Conservation (phyloP, 2,329 filamentous ascomycete species). For the Scytalidium sp. region DNA sequence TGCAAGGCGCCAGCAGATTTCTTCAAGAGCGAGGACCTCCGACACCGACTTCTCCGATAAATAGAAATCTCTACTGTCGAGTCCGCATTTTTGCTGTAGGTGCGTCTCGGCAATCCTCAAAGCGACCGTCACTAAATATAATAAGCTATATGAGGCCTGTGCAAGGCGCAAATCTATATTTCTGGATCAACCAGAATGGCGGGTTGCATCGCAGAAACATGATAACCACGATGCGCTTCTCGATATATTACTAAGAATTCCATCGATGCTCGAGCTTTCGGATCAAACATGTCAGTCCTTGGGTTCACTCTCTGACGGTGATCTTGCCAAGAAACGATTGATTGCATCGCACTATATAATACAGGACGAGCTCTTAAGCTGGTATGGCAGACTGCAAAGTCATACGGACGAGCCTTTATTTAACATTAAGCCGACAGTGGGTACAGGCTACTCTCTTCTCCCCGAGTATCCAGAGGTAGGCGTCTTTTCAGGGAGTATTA, state of each 20-base stretch:
- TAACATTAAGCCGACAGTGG: no score
- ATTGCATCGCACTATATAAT: no score
- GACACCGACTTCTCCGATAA: neutral
- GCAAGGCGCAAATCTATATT: neutral
- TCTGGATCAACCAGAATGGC: neutral
- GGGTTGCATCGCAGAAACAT: neutral
- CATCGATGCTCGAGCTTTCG: no score
- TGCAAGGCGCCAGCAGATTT: neutral
- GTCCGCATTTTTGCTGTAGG: neutral
- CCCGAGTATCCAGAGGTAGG: no score
- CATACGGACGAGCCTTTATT: no score
- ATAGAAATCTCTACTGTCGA: neutral
- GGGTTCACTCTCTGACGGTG: no score
- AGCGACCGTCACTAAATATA: neutral
- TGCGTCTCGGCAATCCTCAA: neutral
- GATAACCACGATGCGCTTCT: neutral
- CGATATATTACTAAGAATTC: neutral
- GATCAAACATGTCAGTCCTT: no score
- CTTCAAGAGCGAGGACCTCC: neutral
- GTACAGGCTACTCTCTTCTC: no score
- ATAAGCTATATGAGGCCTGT: neutral
- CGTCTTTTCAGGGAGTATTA: no score
- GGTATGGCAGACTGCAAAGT: no score
- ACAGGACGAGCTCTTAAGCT: no score
- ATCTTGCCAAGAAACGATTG: no score